Conservation (phyloP, 371 early-diverging fungal genomes). For the Mycotypha africana region DNA sequence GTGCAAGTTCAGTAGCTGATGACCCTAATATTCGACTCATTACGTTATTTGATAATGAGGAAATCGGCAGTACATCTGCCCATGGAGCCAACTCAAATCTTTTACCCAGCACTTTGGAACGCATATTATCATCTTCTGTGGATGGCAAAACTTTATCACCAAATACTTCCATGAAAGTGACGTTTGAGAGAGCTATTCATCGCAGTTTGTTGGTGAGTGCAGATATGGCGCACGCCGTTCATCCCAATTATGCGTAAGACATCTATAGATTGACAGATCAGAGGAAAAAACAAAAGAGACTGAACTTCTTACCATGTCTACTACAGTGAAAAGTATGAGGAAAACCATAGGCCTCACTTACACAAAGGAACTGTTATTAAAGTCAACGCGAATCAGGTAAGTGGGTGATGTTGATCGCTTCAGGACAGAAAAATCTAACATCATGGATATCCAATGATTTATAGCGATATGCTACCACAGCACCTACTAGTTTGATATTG, state of each 20-base stretch:
- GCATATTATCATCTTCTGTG: constrained; percentile 38
- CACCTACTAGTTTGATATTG: constrained; percentile 77
- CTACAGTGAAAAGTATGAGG: constrained; percentile 73
- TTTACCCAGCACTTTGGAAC: constrained; percentile 64
- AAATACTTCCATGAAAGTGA: constrained; percentile 13
- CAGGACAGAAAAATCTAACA: no score
- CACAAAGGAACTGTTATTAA: constrained; percentile 95
- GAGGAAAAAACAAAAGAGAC: constrained; percentile 3
- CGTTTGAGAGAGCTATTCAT: constrained; percentile 79
- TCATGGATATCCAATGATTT: neutral
- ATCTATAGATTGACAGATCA: neutral
- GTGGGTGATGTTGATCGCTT: no score
- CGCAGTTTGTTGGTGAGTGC: constrained; percentile 87
- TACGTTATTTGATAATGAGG: constrained; percentile 94
- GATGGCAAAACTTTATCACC: constrained; percentile 13
- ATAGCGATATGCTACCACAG: constrained; percentile 89
- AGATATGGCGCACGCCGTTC: constrained; percentile 94
- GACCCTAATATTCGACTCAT: constrained; percentile 80
- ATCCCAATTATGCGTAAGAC: constrained; percentile 74
- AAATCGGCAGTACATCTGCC: constrained; percentile 87
- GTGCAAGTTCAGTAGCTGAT: constrained; percentile 25
- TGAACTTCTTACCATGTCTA: neutral
- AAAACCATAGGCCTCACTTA: constrained; percentile 87
- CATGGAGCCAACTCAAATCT: constrained; percentile 90
- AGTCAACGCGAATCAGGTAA: constrained; percentile 82